Evolutionary conservation across 2,329 filamentous ascomycete genomes (phyloP).

Genomic region (Claviceps lovelessii): DNA sequence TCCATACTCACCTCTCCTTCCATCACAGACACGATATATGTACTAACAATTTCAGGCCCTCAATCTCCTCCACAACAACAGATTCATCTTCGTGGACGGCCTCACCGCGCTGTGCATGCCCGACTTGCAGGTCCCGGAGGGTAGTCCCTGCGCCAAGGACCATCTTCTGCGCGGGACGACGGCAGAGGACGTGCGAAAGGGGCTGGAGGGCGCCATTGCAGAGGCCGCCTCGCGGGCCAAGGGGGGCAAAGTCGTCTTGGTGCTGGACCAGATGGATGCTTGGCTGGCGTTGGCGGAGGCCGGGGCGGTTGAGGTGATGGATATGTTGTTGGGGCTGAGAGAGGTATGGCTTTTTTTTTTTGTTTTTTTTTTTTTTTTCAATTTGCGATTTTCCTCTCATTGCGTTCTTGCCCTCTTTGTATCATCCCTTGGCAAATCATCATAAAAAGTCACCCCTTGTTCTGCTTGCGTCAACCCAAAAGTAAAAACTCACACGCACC

Average conservation of each 20-base stretch:
- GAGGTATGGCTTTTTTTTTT: constrained; percentile 36
- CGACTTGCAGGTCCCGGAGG: constrained; percentile 11
- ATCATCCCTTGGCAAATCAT: too few species aligned
- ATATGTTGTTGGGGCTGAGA: constrained; percentile 43
- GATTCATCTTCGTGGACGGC: constrained; percentile 64
- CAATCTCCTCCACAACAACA: constrained; percentile 36
- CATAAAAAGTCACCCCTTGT: too few species aligned
- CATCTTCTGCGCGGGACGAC: constrained; percentile 17
- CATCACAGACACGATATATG: too few species aligned
- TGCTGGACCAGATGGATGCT: constrained; percentile 53
- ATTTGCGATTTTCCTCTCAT: background rate
- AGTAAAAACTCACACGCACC: background rate
- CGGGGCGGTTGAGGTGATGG: constrained; percentile 32
- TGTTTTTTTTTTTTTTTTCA: background rate
- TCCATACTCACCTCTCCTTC: background rate
- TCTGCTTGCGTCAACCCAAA: too few species aligned
- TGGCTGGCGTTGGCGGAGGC: constrained; percentile 42
- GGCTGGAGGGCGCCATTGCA: constrained; percentile 25
- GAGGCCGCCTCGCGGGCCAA: constrained; percentile 13
- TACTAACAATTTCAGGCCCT: background rate
- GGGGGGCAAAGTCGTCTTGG: constrained; percentile 32
- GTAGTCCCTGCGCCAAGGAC: constrained; percentile 3
- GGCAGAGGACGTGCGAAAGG: constrained; percentile 23
- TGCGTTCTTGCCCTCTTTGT: background rate
- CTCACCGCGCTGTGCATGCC: constrained; percentile 41